Conservation (phyloP, 768 basidiomycete species). For the Boletus coccyginus region DNA sequence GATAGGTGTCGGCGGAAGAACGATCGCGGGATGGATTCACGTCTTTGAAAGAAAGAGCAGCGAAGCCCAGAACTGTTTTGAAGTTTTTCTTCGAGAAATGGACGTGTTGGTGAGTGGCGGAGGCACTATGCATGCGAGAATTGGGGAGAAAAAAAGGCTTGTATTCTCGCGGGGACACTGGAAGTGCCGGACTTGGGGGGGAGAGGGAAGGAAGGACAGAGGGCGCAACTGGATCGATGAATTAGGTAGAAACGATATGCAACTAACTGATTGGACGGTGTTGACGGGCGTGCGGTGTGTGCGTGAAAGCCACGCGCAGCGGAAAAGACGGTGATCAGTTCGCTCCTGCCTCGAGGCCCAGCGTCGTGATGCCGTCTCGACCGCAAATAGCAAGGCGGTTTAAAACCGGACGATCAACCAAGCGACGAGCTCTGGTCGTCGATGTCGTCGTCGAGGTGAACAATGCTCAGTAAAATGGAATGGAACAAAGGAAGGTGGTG, state of each 20-base stretch:
- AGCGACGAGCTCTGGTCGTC: conserved; percentile 2
- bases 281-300: conserved; percentile 33
- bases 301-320: conserved; percentile 36
- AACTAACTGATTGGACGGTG: conserved; percentile 29
- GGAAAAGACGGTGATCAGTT: conserved; percentile 28
- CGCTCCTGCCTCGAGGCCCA: conserved; percentile 31
- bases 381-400: conserved; percentile 23
- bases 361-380: conserved; percentile 3
- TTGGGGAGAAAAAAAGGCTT: conserved; percentile 11
- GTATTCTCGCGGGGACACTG: conserved; percentile 28
- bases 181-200: conserved; percentile 22
- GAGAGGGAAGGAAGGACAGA: conserved; percentile 24
- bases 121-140: conserved; percentile 44
- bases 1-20: conserved; percentile 28
- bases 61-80: conserved; percentile 47
- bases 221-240: conserved; percentile 27
- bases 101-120: conserved; percentile 34
- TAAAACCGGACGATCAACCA: conserved; percentile 12
- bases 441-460: conserved; percentile 3
- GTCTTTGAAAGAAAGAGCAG: conserved; percentile 36
- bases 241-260: conserved; percentile 30
- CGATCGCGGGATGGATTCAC: conserved; percentile 29
- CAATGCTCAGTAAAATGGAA: not conserved
- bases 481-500: conserved; percentile 20
- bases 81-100: conserved; percentile 44